phyloP scores from a whole-genome alignment of 805 yeast species.

The Starmerella sirachaensis region DNA sequence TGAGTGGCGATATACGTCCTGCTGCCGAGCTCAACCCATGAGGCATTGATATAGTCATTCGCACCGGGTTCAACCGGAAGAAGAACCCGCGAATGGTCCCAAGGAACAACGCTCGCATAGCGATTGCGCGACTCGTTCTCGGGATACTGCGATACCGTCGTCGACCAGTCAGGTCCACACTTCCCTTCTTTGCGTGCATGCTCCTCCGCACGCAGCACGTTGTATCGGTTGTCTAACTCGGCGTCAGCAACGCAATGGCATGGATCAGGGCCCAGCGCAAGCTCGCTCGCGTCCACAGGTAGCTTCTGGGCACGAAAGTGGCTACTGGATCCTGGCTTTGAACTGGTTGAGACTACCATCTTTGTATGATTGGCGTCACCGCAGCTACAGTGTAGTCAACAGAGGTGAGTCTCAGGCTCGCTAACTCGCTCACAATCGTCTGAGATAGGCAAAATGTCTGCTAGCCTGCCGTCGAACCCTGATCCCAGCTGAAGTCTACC shows the following conservation, averaged over 20 bases:
- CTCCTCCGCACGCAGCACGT: constrained; percentile 24
- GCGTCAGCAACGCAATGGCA: constrained; percentile 24
- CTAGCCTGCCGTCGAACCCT: too few relatives aligned
- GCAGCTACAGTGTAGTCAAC: too few relatives aligned
- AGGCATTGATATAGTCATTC: constrained; percentile 75
- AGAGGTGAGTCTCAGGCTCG: too few relatives aligned
- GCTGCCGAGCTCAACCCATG: constrained; percentile 44
- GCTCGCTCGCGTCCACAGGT: constrained; percentile 20
- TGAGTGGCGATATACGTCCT: constrained; percentile 60
- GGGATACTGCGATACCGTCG: constrained; percentile 18
- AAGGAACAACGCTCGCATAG: constrained; percentile 54
- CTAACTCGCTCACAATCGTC: too few relatives aligned
- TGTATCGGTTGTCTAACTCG: constrained; percentile 23
- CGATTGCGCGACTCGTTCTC: constrained; percentile 36
- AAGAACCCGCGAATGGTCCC: constrained; percentile 45
- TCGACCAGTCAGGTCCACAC: constrained; percentile 22
- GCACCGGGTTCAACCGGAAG: constrained; percentile 27
- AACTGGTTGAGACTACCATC: not conserved
- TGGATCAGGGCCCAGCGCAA: constrained; percentile 16
- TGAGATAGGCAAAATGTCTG: too few relatives aligned
- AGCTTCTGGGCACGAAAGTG: constrained; percentile 12
- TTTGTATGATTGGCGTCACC: too few relatives aligned
- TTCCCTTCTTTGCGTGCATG: constrained; percentile 24
- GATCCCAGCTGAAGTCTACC: too few relatives aligned
- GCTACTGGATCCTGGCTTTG: constrained; percentile 1